These are phyloP conservation scores for Calocybe cyanea DNA, from an alignment of 768 basidiomycete genomes.

Conservation along the genomic window DNA sequence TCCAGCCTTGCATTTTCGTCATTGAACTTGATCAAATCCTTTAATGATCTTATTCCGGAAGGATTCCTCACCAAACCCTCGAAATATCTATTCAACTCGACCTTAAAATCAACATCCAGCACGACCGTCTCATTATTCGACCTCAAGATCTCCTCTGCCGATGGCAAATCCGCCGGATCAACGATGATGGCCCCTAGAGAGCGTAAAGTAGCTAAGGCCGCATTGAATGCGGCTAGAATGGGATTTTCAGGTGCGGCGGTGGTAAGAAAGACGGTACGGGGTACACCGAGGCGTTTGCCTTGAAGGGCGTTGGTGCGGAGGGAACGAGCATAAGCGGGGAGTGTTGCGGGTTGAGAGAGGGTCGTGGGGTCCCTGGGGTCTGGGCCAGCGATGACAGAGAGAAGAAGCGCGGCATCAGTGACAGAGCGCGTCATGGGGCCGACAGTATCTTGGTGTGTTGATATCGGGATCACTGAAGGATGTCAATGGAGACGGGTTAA, in stretches of 20 bases:
- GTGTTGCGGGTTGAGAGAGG: conserved; percentile 41
- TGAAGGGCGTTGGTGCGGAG: conserved; percentile 42
- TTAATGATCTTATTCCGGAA: conserved; percentile 50
- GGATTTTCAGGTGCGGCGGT: conserved; percentile 16
- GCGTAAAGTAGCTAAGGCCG: conserved; percentile 33
- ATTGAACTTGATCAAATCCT: conserved; percentile 57
- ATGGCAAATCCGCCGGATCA: conserved; percentile 60
- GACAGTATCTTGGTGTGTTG: conserved; percentile 53
- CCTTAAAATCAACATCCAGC: conserved; percentile 58
- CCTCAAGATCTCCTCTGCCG: conserved; percentile 46
- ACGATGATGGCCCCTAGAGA: conserved; percentile 48
- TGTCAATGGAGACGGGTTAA: background rate
- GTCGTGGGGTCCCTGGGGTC: conserved; percentile 56
- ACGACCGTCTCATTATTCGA: conserved; percentile 56
- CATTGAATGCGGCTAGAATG: conserved; percentile 35
- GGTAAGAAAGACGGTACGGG: conserved; percentile 35
- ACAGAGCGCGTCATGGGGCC: conserved; percentile 54
- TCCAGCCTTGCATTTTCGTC: conserved; percentile 49
- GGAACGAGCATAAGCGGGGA: conserved; percentile 56
- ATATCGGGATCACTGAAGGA: conserved; percentile 50
- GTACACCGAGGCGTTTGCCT: conserved; percentile 54
- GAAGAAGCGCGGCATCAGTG: conserved; percentile 50
- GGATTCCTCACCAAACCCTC: conserved; percentile 47
- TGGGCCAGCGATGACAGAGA: conserved; percentile 51
- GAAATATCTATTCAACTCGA: conserved; percentile 47